Conservation (phyloP, 202 grass and related monocot genomes). For the Zoysia matrella region DNA sequence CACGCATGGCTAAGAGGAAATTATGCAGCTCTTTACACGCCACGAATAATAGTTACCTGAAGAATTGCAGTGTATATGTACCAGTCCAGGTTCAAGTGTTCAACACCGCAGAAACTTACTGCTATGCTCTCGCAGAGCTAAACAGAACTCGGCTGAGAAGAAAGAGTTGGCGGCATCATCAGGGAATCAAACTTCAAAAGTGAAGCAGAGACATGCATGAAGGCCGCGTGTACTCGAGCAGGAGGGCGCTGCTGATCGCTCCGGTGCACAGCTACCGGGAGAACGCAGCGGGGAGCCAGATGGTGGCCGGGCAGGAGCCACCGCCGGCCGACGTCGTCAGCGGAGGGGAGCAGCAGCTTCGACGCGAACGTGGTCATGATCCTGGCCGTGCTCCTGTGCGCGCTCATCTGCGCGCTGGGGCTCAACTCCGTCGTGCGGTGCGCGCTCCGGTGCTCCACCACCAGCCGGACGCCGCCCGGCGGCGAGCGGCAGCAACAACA, state of each 20-base stretch:
- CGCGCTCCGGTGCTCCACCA: constrained; percentile 65
- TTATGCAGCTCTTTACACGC: background rate
- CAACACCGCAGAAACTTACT: constrained; percentile 42
- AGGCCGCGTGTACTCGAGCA: constrained; percentile 27
- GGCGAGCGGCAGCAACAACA: background rate
- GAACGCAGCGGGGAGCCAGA: constrained; percentile 1
- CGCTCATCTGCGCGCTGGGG: constrained; percentile 77
- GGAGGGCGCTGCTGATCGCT: constrained; percentile 45
- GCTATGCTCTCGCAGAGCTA: constrained; percentile 25
- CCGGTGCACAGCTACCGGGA: constrained; percentile 24
- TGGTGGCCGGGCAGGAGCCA: too few relatives aligned
- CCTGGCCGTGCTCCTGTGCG: constrained; percentile 30
- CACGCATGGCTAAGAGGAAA: background rate
- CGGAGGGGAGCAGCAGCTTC: too few relatives aligned
- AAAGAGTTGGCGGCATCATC: background rate
- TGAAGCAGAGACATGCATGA: constrained; percentile 28
- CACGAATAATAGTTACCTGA: background rate
- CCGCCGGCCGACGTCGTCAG: too few relatives aligned
- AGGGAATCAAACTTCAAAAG: background rate
- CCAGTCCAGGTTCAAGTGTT: background rate
- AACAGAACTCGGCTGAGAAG: background rate
- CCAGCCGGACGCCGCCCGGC: constrained; percentile 27
- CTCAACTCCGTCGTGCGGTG: constrained; percentile 88
- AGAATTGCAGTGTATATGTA: constrained; percentile 41
- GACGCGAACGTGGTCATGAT: too few relatives aligned